These are phyloP conservation scores for Taphrina populina DNA, from an alignment of 1,139 yeast genomes.

Conservation along the genomic window DNA sequence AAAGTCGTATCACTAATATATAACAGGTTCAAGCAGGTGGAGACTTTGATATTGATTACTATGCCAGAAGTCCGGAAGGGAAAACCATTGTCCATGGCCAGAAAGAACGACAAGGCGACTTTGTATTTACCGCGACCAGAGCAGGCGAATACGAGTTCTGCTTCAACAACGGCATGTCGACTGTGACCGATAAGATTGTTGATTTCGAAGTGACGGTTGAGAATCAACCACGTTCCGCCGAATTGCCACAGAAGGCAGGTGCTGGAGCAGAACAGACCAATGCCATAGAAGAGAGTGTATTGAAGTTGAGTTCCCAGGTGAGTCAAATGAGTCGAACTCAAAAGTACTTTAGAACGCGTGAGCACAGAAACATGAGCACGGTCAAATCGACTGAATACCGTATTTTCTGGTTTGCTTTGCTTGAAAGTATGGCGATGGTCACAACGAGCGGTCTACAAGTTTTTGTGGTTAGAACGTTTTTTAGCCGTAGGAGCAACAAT, in stretches of 20 bases:
- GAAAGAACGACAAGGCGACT: conserved; percentile 82
- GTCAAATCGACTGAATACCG: conserved; percentile 85
- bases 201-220: conserved; percentile 71
- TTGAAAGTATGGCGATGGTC: conserved; percentile 77
- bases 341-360: conserved; percentile 84
- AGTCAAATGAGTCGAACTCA: conserved; percentile 56
- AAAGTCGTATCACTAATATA: not conserved
- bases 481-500: conserved; percentile 52
- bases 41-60: conserved; percentile 77
- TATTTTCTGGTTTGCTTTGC: conserved; percentile 77
- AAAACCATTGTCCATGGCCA: conserved; percentile 58
- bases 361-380: conserved; percentile 85
- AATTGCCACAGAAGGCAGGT: conserved; percentile 56
- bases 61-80: conserved; percentile 67
- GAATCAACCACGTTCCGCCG: conserved; percentile 58
- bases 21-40: conserved; percentile 72
- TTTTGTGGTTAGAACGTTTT: conserved; percentile 77
- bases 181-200: conserved; percentile 81
- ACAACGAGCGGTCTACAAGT: conserved; percentile 86
- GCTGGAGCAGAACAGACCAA: conserved; percentile 57
- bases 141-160: conserved; percentile 91
- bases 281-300: conserved; percentile 50
- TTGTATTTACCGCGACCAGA: conserved; percentile 64
- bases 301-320: conserved; percentile 66
- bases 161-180: conserved; percentile 81